Evolutionary conservation across 148 eudicot genomes (phyloP), one percentile per base, ranked within the genome.

Genomic region (Rhododendron vialii): DNA sequence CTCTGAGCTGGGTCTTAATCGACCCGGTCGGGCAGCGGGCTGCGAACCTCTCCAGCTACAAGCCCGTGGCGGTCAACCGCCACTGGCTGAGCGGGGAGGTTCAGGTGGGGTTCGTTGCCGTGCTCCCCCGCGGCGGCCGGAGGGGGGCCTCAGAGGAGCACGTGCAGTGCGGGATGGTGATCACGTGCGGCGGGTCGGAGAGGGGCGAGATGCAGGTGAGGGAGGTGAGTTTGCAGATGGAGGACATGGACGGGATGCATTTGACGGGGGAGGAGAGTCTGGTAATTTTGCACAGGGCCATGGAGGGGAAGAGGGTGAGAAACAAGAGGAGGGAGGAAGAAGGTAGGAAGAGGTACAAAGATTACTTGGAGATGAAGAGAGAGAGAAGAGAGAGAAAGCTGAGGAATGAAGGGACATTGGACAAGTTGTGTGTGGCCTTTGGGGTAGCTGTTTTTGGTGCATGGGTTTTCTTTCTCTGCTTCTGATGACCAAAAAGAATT

Each of bases 51-150:
- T 94, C 99, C 1, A 93, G 94, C 14, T 61, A 86, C 45, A 85
- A 67, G 47, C 93, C 99, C 0, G 99, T 96, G 12, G 63, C 91
- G 1, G 94, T 93, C 9, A 89, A 92, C 24, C 90, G 94, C 24
- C 99, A 95, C 86, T 96, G 98, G 99, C 78, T 94, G 86, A 95
- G 89, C 63, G 95, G 95, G 2, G 99, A 96, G 69, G 95, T 96
- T 45, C 94, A 91, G 86, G 91, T 91, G 38, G 53, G 88, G 55
- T 96, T 91, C 80, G 92, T 88, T 0, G 36, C 94, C 0, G 69
- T 89, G 1, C 89, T 88, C 20, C 79, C 86, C 14, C 86, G 84
- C 55, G 84, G 73, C 10, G 78, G 24, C 17, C 1, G 36, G 4
- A 63, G n/a, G 47, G 50, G 24, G 8, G 6, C 83, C 3, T n/a